Conservation (phyloP, 257 asterid species). For the Scutellaria minor region DNA sequence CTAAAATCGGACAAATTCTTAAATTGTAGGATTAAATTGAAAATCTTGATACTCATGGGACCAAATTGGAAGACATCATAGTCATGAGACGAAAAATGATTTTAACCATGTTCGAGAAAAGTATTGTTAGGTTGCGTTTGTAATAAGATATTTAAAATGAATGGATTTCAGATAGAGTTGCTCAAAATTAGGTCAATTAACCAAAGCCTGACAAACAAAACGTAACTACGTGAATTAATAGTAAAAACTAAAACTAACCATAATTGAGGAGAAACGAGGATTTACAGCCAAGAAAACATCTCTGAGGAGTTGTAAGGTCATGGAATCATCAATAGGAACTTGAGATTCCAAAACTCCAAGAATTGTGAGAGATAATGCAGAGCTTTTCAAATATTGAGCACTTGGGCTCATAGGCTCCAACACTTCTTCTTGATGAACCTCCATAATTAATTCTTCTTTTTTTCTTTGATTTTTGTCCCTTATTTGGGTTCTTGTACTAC, state of each 20-base stretch:
- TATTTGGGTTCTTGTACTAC: background rate
- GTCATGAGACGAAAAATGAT: too few species aligned
- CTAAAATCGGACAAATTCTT: too few species aligned
- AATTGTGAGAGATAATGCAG: constrained; percentile 49
- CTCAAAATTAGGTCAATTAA: too few species aligned
- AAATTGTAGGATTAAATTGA: too few species aligned
- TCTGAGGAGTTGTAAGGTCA: constrained; percentile 32
- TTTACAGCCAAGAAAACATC: constrained; percentile 53
- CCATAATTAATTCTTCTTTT: constrained; percentile 6
- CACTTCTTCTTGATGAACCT: constrained; percentile 31
- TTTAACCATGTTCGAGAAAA: too few species aligned
- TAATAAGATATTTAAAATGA: background rate
- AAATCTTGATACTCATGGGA: too few species aligned
- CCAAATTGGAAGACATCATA: too few species aligned
- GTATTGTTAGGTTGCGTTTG: too few species aligned
- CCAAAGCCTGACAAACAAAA: too few species aligned
- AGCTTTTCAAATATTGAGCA: constrained; percentile 51
- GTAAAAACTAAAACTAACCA: constrained; percentile 39
- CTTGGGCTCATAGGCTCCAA: constrained; percentile 60
- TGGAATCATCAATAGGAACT: constrained; percentile 46
- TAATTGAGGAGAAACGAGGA: constrained; percentile 59
- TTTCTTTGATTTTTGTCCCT: background rate
- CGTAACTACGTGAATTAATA: too few species aligned
- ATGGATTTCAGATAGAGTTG: background rate
- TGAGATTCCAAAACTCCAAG: constrained; percentile 50